Evolutionary conservation across 768 basidiomycete species (phyloP), one percentile per base, ranked within the genome.

Genomic region (Lentinula sp.): DNA sequence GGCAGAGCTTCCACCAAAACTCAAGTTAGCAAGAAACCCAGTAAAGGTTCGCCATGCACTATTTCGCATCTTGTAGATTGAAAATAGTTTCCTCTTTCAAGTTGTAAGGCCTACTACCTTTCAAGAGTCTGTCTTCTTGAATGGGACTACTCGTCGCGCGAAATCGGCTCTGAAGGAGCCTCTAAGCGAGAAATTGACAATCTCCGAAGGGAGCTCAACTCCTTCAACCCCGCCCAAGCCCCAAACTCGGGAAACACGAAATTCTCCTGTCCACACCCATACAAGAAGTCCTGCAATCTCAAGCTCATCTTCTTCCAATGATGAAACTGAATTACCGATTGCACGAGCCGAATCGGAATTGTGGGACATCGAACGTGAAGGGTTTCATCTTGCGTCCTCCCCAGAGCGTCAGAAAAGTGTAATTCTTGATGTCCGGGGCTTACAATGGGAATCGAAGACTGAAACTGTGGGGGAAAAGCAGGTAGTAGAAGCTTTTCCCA

Each of bases 1-100:
- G 88, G 88, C 1, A 87, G 78, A 65, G 83, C 85, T 15, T 89
- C 88, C 0, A 66, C 67, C 5, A 79, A 76, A 61, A 71, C 77
- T 60, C 67, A 10, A 62, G 65, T 68, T 50, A 67, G 68, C 34
- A 64, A 64, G 60, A 65, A 65, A 59, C 60, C 56, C 45, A 39
- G 55, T 2, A 71, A 68, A 56, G 55, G 55, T 56, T 43, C 9
- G 70, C 70, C 76, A 61, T 13, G 18, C 39, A 56, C 37, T 63
- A 63, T 65, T 45, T 31, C 53, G 28, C 60, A 45, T 37, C 42
- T 9, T 11, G 9, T 48, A 16, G 50, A 10, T 50, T 28, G 61
- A 39, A 50, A 57, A 54, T 52, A 8, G 18, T 39, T 52, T 5
- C 28, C 35, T 35, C n/a, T 15, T 34, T 45, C 6, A 61, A 55